Percentiles rank a stretch among this genome's conserved stretches.
These are phyloP conservation scores for Bjerkandera adusta DNA, from an alignment of 1,284 basidiomycete species.

Conservation along the genomic window DNA sequence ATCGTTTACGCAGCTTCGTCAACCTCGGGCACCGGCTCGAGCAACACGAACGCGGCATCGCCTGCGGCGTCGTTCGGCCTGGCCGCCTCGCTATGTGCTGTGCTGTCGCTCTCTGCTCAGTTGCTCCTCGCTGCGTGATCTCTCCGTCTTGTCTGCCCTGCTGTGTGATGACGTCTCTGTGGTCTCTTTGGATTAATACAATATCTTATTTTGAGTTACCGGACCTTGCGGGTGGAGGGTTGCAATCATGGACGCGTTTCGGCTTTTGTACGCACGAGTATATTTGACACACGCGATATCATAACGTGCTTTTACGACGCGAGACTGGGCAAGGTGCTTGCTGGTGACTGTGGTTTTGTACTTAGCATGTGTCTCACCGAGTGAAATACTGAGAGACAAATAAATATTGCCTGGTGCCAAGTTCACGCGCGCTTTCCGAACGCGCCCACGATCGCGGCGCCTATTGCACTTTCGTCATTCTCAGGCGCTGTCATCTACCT, in stretches of 20 bases:
- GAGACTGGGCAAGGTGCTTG: not conserved
- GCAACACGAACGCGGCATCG: slow-evolving; percentile 3
- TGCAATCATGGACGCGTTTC: too few species aligned
- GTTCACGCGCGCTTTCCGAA: not conserved
- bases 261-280: too few species aligned
- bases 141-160: too few species aligned
- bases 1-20: not conserved
- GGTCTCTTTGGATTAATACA: not conserved
- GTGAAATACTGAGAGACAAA: not conserved
- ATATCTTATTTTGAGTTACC: not conserved
- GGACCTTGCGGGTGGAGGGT: too few species aligned
- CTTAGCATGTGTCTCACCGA: not conserved
- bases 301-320: not conserved
- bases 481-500: not conserved
- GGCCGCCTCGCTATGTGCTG: slow-evolving; percentile 10
- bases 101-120: slow-evolving; percentile 8
- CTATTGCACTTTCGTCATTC: not conserved
- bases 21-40: not conserved
- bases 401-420: not conserved
- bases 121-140: slow-evolving; percentile 8
- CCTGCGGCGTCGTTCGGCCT: slow-evolving; percentile 2
- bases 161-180: not conserved
- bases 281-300: not conserved
- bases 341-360: not conserved
- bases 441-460: not conserved